phyloP scores from a whole-genome alignment of 2,329 filamentous ascomycete species.

The Alternaria ventricosa region DNA sequence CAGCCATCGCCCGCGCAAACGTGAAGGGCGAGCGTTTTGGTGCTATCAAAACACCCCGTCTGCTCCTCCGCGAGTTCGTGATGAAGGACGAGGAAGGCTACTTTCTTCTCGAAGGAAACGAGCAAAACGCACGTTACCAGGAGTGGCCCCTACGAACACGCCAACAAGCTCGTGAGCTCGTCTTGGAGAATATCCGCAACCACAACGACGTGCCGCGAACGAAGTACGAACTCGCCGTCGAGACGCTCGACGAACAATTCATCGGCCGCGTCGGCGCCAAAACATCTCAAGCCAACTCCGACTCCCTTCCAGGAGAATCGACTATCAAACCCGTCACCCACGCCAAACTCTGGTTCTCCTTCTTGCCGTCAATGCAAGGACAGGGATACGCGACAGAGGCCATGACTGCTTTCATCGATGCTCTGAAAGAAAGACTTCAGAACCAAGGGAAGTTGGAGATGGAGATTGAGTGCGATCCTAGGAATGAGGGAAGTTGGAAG shows the following conservation, averaged over 20 bases:
- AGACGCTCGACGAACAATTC: conserved; percentile 21
- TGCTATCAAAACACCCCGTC: conserved; percentile 27
- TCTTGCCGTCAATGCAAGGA: conserved; percentile 32
- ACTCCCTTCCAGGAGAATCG: conserved; percentile 6
- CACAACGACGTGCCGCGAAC: conserved; percentile 20
- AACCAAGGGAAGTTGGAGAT: conserved; percentile 23
- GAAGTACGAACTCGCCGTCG: conserved; percentile 41
- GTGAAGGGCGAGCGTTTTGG: conserved; percentile 19
- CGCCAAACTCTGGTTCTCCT: conserved; percentile 41
- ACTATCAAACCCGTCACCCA: conserved; percentile 15
- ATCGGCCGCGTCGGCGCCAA: conserved; percentile 41
- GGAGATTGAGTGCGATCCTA: conserved; percentile 47
- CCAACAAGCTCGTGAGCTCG: conserved; percentile 26
- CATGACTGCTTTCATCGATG: conserved; percentile 32
- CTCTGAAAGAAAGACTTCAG: conserved; percentile 16
- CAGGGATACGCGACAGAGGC: conserved; percentile 42
- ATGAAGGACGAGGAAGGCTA: conserved; percentile 27
- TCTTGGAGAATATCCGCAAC: conserved; percentile 26
- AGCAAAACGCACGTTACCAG: conserved; percentile 39
- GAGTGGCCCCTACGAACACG: conserved; percentile 29
- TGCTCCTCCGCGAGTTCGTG: conserved; percentile 38
- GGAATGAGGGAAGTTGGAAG: conserved; percentile 38
- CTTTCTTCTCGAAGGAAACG: conserved; percentile 32
- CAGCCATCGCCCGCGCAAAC: conserved; percentile 24
- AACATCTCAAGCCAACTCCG: conserved; percentile 10